A percentile compares a stretch with the other conserved stretches of the same genome.
Evolutionary conservation across 306 rosid genomes (phyloP).

Genomic region (Medicago arabica): DNA sequence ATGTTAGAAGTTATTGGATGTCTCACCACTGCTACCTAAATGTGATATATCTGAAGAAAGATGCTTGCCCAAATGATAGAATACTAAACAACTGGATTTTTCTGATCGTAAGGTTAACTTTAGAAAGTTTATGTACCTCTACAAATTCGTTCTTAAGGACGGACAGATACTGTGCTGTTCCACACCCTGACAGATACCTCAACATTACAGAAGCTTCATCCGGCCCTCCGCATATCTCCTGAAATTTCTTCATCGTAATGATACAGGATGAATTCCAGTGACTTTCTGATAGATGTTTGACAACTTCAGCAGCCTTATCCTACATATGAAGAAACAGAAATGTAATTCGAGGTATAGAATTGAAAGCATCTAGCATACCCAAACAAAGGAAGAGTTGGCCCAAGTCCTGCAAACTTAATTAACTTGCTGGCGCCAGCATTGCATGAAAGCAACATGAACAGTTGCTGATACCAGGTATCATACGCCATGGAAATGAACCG

Average conservation of each 20-base stretch:
- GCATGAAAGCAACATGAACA: neutral
- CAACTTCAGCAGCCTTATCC: slow-evolving; percentile 72
- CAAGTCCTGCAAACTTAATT: slow-evolving; percentile 24
- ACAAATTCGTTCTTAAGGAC: slow-evolving; percentile 53
- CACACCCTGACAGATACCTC: slow-evolving; percentile 67
- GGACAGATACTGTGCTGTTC: slow-evolving; percentile 69
- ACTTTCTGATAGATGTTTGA: slow-evolving; percentile 62
- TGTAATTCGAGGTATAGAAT: slow-evolving; percentile 17
- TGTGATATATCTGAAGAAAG: neutral
- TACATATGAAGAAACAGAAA: slow-evolving; percentile 44
- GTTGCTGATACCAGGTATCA: slow-evolving; percentile 11
- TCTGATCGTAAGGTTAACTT: slow-evolving; percentile 23
- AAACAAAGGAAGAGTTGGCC: slow-evolving; percentile 17
- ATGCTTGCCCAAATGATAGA: neutral
- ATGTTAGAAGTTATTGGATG: slow-evolving; percentile 5
- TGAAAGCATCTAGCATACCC: slow-evolving; percentile 17
- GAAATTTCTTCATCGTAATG: slow-evolving; percentile 72
- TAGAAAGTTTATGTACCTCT: slow-evolving; percentile 59
- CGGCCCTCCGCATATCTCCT: slow-evolving; percentile 68
- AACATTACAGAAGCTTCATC: slow-evolving; percentile 70
- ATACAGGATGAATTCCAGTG: slow-evolving; percentile 78
- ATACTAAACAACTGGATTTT: slow-evolving; percentile 10
- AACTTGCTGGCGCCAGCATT: slow-evolving; percentile 26
- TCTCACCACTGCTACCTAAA: neutral
- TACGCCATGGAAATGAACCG: slow-evolving; percentile 19